Base-by-base conservation (phyloP, 2,329 filamentous ascomycete species). In the Phialophora verrucosa region DNA sequence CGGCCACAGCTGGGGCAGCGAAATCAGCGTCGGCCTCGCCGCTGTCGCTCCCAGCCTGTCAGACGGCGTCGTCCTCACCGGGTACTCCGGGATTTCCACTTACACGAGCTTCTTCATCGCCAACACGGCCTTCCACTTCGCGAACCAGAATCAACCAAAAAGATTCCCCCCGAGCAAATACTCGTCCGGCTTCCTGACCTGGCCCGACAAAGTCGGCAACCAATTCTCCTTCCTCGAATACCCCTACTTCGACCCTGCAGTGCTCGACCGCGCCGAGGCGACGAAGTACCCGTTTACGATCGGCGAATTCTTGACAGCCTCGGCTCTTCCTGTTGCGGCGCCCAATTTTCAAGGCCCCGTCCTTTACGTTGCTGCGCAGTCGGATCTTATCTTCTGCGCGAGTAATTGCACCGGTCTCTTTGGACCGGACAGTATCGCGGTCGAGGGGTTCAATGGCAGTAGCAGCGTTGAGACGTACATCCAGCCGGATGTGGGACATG, bases 201-300 rank as follows among this genome's bases (percentile, higher is more conserved):
- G 80, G 1, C 81, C 80, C 29, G 79, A 85, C 2, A 84, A 88
- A 62, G 83, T 79, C 71, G 81, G 83, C 32, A 82, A 82, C 25
- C 70, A 70, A 38, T 65, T 56, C 44, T 68, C 60, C 69, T 85
- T 85, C 74, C 82, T 85, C 68, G 77, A 78, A 2, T 84, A 85
- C 1, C 81, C 79, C 2, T 78, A 81, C 66, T 90, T 88, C 65
- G 86, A 89, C 66, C 80, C 83, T 1, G 78, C 73, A 2, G 75
- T 90, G 12, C 78, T 88, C 35, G 71, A 80, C 0, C 73, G 78
- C 10, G 80, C 82, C 1, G 74, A 75, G 50, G 58, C 69, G 27
- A 69, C 62, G 29, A 75, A 75, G 57, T 70, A 73, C 23, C 74
- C 74, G 2, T 71, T 73, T 51, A 71, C 73, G 0, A 32, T 74